Conservation (phyloP, 345 rosid genomes). For the Eucalyptus brandiana region DNA sequence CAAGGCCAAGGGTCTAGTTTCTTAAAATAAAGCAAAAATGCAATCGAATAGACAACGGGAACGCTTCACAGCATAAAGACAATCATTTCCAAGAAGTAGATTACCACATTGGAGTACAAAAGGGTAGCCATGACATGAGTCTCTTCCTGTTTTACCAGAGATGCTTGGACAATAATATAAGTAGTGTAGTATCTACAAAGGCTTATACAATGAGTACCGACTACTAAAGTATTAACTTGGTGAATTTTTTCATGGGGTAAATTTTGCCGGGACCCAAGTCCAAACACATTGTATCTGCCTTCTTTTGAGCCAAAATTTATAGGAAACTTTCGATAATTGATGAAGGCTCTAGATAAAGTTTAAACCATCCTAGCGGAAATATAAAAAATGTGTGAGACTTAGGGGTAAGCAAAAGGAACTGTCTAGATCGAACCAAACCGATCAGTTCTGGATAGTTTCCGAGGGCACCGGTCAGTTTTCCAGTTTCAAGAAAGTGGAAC, state of each 20-base stretch:
- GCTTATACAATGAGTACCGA: background rate
- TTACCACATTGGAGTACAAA: background rate
- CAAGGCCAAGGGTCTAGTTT: background rate
- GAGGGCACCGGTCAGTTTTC: no score
- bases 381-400: background rate
- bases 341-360: background rate
- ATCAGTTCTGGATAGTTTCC: no score
- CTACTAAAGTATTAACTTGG: background rate
- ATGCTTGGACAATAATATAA: background rate
- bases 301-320: background rate
- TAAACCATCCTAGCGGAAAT: background rate
- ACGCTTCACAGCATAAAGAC: background rate
- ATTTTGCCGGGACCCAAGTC: background rate
- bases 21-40: background rate
- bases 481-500: no score
- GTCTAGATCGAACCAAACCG: no score
- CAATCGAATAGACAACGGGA: background rate
- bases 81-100: background rate
- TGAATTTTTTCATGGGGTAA: background rate
- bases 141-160: background rate
- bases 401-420: no score
- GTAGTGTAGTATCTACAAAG: background rate
- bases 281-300: background rate
- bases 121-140: background rate
- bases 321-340: background rate